A percentile compares a stretch with the other conserved stretches of the same genome.
phyloP scores from a whole-genome alignment of 495 filamentous ascomycete species.

The Neurospora sp. region DNA sequence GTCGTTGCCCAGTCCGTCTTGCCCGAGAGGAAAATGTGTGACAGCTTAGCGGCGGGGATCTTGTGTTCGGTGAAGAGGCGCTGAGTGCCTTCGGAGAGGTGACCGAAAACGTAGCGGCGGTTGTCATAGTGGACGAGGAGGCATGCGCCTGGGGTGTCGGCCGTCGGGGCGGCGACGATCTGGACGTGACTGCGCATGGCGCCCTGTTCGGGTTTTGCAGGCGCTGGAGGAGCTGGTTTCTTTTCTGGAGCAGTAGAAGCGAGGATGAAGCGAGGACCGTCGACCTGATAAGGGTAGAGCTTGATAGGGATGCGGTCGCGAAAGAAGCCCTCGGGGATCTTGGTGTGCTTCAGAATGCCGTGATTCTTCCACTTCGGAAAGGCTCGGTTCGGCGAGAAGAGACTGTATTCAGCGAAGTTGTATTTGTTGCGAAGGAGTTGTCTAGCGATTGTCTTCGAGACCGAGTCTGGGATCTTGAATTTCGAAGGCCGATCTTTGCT shows the following conservation, averaged over 20 bases:
- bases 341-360: not conserved
- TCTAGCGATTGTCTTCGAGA: not conserved
- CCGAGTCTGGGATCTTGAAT: not conserved
- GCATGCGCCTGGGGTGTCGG: conserved; percentile 75
- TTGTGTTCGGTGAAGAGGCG: conserved; percentile 61
- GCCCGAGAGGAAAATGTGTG: conserved; percentile 74
- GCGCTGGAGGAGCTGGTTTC: not conserved
- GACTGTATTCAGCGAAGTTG: not conserved
- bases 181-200: conserved; percentile 64
- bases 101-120: conserved; percentile 81
- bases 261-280: not conserved
- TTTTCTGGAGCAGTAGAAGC: not conserved
- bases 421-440: not conserved
- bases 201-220: not conserved
- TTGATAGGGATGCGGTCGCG: not conserved
- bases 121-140: conserved; percentile 67
- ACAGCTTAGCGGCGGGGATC: conserved; percentile 46
- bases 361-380: not conserved
- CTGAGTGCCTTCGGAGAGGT: conserved; percentile 75
- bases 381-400: not conserved
- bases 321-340: conserved; percentile 2
- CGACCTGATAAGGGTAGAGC: not conserved
- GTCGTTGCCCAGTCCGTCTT: conserved; percentile 59
- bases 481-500: not conserved
- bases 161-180: conserved; percentile 73